A percentile compares a stretch with the other conserved stretches of the same genome.
phyloP scores from a whole-genome alignment of 2,329 filamentous ascomycete genomes.

The Arthrobotrys musiformis region DNA sequence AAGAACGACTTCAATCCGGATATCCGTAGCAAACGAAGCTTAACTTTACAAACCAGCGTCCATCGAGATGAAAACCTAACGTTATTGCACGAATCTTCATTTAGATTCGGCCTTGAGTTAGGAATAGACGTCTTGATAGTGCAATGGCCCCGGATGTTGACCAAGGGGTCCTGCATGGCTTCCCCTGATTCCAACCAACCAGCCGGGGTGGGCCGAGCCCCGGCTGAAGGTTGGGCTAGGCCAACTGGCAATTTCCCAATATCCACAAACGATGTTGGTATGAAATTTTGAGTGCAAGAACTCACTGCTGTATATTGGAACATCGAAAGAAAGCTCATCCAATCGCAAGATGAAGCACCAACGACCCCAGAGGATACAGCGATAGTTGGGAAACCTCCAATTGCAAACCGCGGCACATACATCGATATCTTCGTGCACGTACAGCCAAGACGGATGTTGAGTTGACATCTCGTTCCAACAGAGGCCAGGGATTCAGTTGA shows the following conservation, averaged over 20 bases:
- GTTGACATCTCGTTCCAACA: slow-evolving; percentile 21
- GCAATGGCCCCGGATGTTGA: slow-evolving; percentile 34
- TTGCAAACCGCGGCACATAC: not conserved
- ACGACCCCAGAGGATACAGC: not conserved
- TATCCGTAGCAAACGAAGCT: not conserved
- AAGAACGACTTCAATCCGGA: not conserved
- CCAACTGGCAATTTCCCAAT: slow-evolving; percentile 6
- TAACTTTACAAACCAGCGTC: not conserved
- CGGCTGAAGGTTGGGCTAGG: not conserved
- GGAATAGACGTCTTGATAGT: slow-evolving; percentile 26
- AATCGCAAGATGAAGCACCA: not conserved
- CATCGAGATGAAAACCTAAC: slow-evolving; percentile 24
- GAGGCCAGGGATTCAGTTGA: slow-evolving; percentile 36
- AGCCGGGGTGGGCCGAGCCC: slow-evolving; percentile 7
- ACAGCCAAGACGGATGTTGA: slow-evolving; percentile 23
- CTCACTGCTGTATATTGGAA: not conserved
- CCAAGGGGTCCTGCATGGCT: slow-evolving; percentile 3
- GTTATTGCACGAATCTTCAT: slow-evolving; percentile 25
- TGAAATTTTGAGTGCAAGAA: not conserved
- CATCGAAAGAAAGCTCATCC: not conserved
- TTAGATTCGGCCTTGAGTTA: slow-evolving; percentile 5
- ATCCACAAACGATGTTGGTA: not conserved
- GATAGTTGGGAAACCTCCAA: slow-evolving; percentile 5
- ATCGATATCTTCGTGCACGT: not conserved
- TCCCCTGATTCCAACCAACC: slow-evolving; percentile 13